phyloP scores from a whole-genome alignment of 106 monocot species.

The Dendrobium chrysotoxum region DNA sequence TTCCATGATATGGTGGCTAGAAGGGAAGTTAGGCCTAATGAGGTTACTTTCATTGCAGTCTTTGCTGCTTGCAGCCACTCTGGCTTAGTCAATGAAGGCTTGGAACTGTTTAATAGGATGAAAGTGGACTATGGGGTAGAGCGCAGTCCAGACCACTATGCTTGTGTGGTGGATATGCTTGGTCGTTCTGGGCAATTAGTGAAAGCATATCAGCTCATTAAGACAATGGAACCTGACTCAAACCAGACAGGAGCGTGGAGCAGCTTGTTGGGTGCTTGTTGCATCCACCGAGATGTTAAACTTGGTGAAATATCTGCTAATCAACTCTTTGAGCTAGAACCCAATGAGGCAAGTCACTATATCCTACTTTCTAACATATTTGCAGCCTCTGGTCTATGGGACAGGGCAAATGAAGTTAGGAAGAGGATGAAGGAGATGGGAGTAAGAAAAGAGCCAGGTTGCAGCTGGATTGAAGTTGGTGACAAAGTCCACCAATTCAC shows the following conservation, averaged over 20 bases:
- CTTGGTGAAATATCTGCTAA: conserved; percentile 58
- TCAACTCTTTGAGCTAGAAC: conserved; percentile 64
- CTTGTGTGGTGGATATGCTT: conserved; percentile 76
- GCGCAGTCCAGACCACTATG: conserved; percentile 61
- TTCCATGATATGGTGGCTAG: conserved; percentile 45
- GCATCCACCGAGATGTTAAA: conserved; percentile 38
- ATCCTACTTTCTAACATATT: conserved; percentile 90
- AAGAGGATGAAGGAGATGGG: conserved; percentile 65
- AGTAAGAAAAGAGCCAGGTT: conserved; percentile 78
- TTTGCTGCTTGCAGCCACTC: conserved; percentile 90
- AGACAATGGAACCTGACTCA: conserved; percentile 30
- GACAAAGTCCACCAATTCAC: conserved; percentile 59
- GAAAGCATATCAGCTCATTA: conserved; percentile 50
- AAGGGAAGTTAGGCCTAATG: conserved; percentile 55
- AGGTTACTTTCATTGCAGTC: conserved; percentile 67
- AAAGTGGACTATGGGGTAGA: conserved; percentile 30
- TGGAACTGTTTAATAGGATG: conserved; percentile 55
- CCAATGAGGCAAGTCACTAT: conserved; percentile 78
- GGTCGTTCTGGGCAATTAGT: conserved; percentile 64
- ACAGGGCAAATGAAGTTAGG: conserved; percentile 53
- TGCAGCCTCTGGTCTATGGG: conserved; percentile 54
- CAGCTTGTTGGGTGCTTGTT: conserved; percentile 80
- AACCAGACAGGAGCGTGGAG: conserved; percentile 63
- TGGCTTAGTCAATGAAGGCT: conserved; percentile 63
- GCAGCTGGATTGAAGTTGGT: conserved; percentile 76